A percentile compares a stretch with the other conserved stretches of the same genome.
phyloP scores from a whole-genome alignment of 2,329 filamentous ascomycete genomes.

The Sclerotiophoma versabilis region DNA sequence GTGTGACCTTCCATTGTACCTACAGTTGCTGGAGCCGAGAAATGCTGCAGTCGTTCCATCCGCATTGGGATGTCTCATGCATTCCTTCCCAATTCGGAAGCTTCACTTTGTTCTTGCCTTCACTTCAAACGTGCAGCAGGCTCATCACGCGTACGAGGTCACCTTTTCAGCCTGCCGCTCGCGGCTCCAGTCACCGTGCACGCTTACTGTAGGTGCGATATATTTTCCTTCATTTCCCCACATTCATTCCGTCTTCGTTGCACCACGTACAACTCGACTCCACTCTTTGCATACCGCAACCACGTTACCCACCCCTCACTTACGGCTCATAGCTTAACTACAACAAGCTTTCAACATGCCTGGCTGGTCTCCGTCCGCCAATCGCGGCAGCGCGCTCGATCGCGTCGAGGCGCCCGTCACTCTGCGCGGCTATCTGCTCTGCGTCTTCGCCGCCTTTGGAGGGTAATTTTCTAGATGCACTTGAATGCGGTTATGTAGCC shows the following conservation, averaged over 20 bases:
- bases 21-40: background rate
- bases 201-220: conserved; percentile 5
- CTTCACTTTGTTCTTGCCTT: conserved; percentile 8
- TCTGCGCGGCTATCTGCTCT: conserved; percentile 54
- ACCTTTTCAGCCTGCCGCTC: background rate
- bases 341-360: conserved; percentile 29
- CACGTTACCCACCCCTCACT: conserved; percentile 13
- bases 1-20: background rate
- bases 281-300: conserved; percentile 2
- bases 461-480: conserved; percentile 55
- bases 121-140: background rate
- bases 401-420: conserved; percentile 62
- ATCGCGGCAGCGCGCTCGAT: conserved; percentile 51
- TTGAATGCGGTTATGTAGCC: background rate
- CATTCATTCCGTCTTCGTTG: conserved; percentile 9
- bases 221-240: background rate
- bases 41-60: conserved; percentile 4
- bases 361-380: conserved; percentile 34
- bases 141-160: conserved; percentile 6
- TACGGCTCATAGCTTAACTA: conserved; percentile 10
- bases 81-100: conserved; percentile 11
- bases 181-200: background rate
- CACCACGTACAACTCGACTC: conserved; percentile 1
- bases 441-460: conserved; percentile 58
- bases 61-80: conserved; percentile 9